Percentiles rank a stretch among this genome's conserved stretches.
Conservation (phyloP, 495 filamentous ascomycete genomes). For the Penicillium steckii region DNA sequence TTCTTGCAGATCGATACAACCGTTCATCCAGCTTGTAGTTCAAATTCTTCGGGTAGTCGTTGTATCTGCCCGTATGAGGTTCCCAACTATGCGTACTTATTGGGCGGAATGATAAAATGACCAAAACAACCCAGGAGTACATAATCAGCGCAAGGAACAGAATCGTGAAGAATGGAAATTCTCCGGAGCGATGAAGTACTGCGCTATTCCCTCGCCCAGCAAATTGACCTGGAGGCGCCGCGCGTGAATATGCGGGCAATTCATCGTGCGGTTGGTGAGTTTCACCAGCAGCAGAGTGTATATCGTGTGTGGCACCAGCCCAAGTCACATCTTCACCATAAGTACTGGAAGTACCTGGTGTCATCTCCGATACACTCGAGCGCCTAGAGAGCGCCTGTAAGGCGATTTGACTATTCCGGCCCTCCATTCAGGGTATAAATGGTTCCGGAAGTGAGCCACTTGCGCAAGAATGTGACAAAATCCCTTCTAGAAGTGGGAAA, state of each 20-base stretch:
- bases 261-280: not conserved
- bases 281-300: not conserved
- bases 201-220: slow-evolving; percentile 4
- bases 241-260: not conserved
- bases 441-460: not conserved
- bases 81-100: not conserved
- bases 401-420: not conserved
- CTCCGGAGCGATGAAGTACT: not conserved
- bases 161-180: not conserved
- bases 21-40: not conserved
- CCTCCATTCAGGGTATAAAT: not conserved
- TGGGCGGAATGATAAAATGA: not conserved
- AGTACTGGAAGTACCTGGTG: not conserved
- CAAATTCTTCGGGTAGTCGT: not conserved
- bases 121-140: not conserved
- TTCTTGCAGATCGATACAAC: slow-evolving; percentile 5
- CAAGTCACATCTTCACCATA: too few species aligned
- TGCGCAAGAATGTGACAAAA: not conserved
- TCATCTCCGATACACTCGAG: not conserved
- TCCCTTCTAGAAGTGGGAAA: not conserved
- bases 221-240: not conserved
- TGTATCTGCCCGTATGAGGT: not conserved
- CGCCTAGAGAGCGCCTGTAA: not conserved
- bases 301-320: not conserved
- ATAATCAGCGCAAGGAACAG: not conserved